Percentiles rank a stretch among this genome's conserved stretches.
Conservation (phyloP, 306 rosid genomes). For the Rosa rugosa region DNA sequence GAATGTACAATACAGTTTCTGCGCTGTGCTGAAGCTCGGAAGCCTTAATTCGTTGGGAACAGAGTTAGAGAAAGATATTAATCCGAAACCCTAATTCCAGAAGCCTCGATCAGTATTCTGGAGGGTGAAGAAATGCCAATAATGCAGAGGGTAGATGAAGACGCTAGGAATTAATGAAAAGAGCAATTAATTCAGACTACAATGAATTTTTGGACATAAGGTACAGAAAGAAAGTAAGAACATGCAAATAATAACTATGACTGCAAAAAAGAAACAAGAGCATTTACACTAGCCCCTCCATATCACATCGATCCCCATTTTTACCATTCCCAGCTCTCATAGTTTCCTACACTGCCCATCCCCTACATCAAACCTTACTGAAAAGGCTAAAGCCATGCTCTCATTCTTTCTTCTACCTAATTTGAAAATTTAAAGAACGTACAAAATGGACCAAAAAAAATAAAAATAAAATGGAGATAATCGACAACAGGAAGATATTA, state of each 20-base stretch:
- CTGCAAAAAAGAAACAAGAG: conserved; percentile 45
- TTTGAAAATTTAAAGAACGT: conserved; percentile 9
- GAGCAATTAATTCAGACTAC: conserved; percentile 33
- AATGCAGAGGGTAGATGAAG: conserved; percentile 22
- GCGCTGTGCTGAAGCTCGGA: background rate
- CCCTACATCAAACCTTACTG: conserved; percentile 30
- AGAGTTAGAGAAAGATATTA: background rate
- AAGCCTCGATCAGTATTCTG: background rate
- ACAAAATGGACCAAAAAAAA: conserved; percentile 17
- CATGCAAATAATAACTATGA: background rate
- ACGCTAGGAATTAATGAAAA: conserved; percentile 13
- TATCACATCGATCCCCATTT: background rate
- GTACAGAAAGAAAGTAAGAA: conserved; percentile 19
- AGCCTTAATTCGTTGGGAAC: background rate
- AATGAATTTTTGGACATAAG: conserved; percentile 29
- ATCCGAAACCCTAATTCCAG: background rate
- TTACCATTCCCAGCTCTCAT: conserved; percentile 4
- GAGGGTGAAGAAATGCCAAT: background rate
- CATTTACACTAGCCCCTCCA: conserved; percentile 67
- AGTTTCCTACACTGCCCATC: conserved; percentile 26
- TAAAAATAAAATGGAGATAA: background rate
- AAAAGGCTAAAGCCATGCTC: conserved; percentile 79
- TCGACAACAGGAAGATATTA: conserved; percentile 24
- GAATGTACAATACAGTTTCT: background rate
- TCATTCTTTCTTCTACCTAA: conserved; percentile 39